Evolutionary conservation across 768 basidiomycete genomes (phyloP).

Genomic region (Collybia nuda): DNA sequence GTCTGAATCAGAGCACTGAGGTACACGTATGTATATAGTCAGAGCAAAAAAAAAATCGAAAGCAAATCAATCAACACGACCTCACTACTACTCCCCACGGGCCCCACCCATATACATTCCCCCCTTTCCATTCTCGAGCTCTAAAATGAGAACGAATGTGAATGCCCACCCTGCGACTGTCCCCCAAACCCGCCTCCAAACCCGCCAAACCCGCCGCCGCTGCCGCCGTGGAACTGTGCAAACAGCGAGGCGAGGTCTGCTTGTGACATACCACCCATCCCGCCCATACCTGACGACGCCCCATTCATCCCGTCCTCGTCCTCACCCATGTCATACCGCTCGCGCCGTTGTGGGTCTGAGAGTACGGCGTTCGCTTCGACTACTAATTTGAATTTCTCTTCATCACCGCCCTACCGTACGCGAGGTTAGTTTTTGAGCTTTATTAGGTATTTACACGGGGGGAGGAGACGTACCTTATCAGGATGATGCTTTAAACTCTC

Average conservation of each 20-base stretch:
- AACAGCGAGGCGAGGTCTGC: slow-evolving; percentile 65
- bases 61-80: too few relatives aligned
- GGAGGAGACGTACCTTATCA: slow-evolving; percentile 57
- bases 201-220: slow-evolving; percentile 26
- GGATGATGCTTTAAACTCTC: slow-evolving; percentile 86
- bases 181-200: slow-evolving; percentile 15
- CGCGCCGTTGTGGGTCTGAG: slow-evolving; percentile 69
- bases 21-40: too few relatives aligned
- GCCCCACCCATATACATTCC: too few relatives aligned
- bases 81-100: too few relatives aligned
- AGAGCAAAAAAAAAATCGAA: too few relatives aligned
- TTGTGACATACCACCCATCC: slow-evolving; percentile 40
- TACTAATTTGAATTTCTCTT: slow-evolving; percentile 94
- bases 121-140: too few relatives aligned
- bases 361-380: slow-evolving; percentile 81
- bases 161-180: slow-evolving; percentile 17
- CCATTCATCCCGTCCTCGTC: slow-evolving; percentile 70
- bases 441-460: too few relatives aligned
- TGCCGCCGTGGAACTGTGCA: slow-evolving; percentile 56
- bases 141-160: slow-evolving; percentile 33
- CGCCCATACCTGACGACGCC: slow-evolving; percentile 26
- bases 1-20: too few relatives aligned
- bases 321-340: slow-evolving; percentile 80
- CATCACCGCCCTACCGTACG: slow-evolving; percentile 77
- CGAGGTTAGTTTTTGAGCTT: not conserved